Conservation (phyloP, 1,139 yeast species). For the Hyphopichia fennica region DNA sequence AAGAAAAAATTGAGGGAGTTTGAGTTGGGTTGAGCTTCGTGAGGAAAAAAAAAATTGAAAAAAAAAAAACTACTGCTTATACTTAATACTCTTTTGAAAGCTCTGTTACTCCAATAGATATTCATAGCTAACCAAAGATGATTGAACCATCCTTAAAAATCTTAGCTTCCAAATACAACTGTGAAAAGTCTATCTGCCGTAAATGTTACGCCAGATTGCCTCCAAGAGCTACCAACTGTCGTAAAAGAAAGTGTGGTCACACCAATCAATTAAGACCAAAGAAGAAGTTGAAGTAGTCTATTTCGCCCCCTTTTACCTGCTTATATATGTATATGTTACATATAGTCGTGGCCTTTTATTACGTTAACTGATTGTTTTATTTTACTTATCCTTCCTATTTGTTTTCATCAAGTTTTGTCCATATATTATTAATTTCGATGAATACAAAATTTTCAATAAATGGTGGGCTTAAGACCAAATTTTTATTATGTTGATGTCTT, state of each 20-base stretch:
- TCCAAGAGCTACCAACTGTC: constrained; percentile 99
- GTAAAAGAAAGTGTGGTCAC: constrained; percentile 99
- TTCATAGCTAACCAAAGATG: constrained; percentile 41
- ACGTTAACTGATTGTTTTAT: neutral
- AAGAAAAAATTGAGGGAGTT: neutral
- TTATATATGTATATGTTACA: neutral
- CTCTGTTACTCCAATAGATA: constrained; percentile 1
- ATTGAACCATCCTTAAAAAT: constrained; percentile 99
- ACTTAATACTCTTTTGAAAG: neutral
- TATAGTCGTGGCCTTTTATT: neutral
- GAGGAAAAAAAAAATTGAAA: neutral
- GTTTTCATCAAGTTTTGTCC: neutral
- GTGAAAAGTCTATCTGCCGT: constrained; percentile 99
- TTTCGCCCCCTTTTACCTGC: constrained; percentile 10
- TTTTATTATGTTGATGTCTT: neutral
- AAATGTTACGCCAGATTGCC: constrained; percentile 99
- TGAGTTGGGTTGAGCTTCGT: too few relatives aligned
- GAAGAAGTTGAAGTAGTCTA: constrained; percentile 95
- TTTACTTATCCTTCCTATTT: neutral
- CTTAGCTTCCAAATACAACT: constrained; percentile 99
- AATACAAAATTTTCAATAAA: neutral
- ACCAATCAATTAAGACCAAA: constrained; percentile 99
- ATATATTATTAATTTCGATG: neutral
- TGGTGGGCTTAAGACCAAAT: too few relatives aligned
- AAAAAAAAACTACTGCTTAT: neutral